Evolutionary conservation across 768 basidiomycete genomes (phyloP).

Genomic region (Suillus brevipes): DNA sequence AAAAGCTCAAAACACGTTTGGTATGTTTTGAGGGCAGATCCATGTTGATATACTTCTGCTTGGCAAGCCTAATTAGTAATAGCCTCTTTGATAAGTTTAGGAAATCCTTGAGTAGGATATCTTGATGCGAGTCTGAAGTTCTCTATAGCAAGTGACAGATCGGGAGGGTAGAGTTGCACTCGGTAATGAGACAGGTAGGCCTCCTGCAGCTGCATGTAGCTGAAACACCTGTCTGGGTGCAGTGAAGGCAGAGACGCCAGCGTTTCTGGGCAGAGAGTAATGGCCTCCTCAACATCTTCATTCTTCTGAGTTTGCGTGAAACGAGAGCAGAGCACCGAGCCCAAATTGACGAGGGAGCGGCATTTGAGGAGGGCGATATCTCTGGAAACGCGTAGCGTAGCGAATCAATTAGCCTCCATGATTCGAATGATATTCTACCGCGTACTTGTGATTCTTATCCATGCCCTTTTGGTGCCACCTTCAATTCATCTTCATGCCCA

Average conservation of each 20-base stretch:
- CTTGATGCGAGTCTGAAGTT: not conserved
- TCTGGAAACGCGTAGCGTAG: not conserved
- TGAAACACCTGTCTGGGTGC: not conserved
- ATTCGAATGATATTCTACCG: not conserved
- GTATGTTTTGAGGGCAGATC: too few relatives aligned
- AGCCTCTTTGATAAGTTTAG: too few relatives aligned
- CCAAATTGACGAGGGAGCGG: slow-evolving; percentile 40
- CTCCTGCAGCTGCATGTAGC: not conserved
- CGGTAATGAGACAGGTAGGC: not conserved
- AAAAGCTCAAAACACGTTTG: too few relatives aligned
- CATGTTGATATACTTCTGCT: too few relatives aligned
- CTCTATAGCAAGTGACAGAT: not conserved
- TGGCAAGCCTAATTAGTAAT: too few relatives aligned
- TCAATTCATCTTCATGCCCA: slow-evolving; percentile 85
- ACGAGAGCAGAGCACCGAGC: too few relatives aligned
- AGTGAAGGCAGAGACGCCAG: too few relatives aligned
- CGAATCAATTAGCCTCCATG: not conserved
- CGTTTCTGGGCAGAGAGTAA: too few relatives aligned
- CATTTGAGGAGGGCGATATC: slow-evolving; percentile 90
- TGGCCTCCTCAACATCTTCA: too few relatives aligned
- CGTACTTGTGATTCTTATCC: not conserved
- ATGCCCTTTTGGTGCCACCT: slow-evolving; percentile 62
- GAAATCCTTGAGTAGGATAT: not conserved
- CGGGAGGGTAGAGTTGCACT: not conserved
- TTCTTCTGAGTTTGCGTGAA: too few relatives aligned